These are phyloP conservation scores for Beauveria sp. DNA, from an alignment of 2,329 filamentous ascomycete genomes.

Conservation along the genomic window DNA sequence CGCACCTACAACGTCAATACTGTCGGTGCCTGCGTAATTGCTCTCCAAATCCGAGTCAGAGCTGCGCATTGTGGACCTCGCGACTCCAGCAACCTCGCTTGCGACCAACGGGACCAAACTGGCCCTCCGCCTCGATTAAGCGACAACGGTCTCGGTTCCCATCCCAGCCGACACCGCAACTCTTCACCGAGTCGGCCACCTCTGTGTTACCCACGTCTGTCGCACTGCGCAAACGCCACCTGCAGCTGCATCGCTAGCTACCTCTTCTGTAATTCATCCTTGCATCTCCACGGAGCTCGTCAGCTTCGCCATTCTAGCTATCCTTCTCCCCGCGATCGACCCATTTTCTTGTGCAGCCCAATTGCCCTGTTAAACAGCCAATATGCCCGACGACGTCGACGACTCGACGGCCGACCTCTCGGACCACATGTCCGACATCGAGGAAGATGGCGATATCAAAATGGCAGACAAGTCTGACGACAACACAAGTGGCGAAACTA, in stretches of 20 bases:
- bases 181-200: background rate
- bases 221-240: background rate
- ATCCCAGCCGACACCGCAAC: background rate
- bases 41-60: background rate
- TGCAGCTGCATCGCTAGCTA: background rate
- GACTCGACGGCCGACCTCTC: slow-evolving; percentile 48
- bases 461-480: slow-evolving; percentile 35
- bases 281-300: background rate
- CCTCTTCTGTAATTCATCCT: background rate
- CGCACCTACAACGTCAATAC: background rate
- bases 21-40: background rate
- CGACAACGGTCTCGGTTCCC: background rate
- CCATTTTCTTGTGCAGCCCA: background rate
- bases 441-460: slow-evolving; percentile 48
- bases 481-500: slow-evolving; percentile 45
- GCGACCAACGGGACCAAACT: background rate
- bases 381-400: slow-evolving; percentile 49
- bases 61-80: background rate
- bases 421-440: slow-evolving; percentile 52
- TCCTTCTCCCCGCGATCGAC: background rate
- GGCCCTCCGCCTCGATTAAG: background rate
- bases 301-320: background rate
- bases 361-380: slow-evolving; percentile 26
- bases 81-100: background rate
- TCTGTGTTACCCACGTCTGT: background rate